These are phyloP conservation scores for Saprolegnia diclina DNA, from an alignment of 352 stramenopile species.

Conservation along the genomic window DNA sequence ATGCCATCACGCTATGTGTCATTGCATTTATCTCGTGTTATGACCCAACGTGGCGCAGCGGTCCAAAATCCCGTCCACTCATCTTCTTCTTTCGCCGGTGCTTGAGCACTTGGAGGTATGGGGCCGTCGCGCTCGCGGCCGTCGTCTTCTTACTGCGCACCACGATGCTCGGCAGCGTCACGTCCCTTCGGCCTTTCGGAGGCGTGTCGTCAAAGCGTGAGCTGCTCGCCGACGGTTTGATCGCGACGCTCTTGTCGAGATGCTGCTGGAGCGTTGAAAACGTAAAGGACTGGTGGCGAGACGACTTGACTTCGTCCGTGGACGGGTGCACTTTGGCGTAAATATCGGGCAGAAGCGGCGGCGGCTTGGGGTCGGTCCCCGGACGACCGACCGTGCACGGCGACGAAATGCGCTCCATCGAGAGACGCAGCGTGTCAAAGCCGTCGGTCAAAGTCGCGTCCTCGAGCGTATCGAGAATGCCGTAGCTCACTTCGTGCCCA, in stretches of 20 bases:
- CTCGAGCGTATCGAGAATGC: slow-evolving; percentile 32
- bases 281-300: slow-evolving; percentile 5
- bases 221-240: not conserved
- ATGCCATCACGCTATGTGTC: not conserved
- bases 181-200: not conserved
- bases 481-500: slow-evolving; percentile 33
- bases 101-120: slow-evolving; percentile 76
- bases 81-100: slow-evolving; percentile 37
- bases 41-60: no score
- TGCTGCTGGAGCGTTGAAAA: slow-evolving; percentile 7
- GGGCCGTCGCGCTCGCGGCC: slow-evolving; percentile 32
- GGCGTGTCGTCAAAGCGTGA: not conserved
- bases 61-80: not conserved
- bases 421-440: slow-evolving; percentile 30
- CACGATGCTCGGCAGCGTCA: slow-evolving; percentile 57
- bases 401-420: slow-evolving; percentile 27
- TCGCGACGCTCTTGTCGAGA: slow-evolving; percentile 18
- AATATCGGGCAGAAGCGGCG: slow-evolving; percentile 16
- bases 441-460: slow-evolving; percentile 33
- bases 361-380: not conserved
- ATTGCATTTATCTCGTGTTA: not conserved
- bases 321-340: slow-evolving; percentile 5
- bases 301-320: not conserved
- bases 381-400: slow-evolving; percentile 2
- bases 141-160: slow-evolving; percentile 54